A percentile compares a stretch with the other conserved stretches of the same genome.
Evolutionary conservation across 768 basidiomycete genomes (phyloP).

Genomic region (Lentinula edodes): DNA sequence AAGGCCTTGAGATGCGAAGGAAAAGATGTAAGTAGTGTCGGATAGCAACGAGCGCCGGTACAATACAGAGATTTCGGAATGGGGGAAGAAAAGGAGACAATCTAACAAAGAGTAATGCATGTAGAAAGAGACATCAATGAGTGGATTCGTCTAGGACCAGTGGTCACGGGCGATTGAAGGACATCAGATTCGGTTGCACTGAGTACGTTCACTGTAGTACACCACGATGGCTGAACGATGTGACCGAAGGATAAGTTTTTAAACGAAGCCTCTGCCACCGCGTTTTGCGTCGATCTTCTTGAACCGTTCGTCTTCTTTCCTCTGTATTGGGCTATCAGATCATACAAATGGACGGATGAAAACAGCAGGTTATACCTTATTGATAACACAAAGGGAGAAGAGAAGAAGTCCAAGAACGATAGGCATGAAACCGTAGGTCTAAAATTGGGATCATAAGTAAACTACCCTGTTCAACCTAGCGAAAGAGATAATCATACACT

Average conservation of each 20-base stretch:
- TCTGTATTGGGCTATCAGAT: constrained; percentile 32
- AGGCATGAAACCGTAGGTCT: constrained; percentile 82
- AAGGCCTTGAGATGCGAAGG: neutral
- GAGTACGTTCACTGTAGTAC: neutral
- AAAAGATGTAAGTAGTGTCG: neutral
- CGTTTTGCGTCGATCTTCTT: constrained; percentile 86
- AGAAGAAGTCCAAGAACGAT: constrained; percentile 71
- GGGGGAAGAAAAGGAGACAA: neutral
- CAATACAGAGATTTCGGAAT: neutral
- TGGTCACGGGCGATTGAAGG: neutral
- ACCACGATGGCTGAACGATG: neutral
- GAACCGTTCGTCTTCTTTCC: constrained; percentile 79
- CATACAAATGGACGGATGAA: constrained; percentile 7
- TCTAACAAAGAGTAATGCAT: neutral
- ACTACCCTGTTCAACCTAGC: neutral
- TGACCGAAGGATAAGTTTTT: constrained; percentile 13
- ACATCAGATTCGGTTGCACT: neutral
- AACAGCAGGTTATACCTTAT: constrained; percentile 42
- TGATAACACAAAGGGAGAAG: constrained; percentile 82
- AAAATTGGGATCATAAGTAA: constrained; percentile 8
- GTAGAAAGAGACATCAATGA: neutral
- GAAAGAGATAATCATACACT: constrained; percentile 28
- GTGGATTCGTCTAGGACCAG: neutral
- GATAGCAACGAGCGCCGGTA: neutral
- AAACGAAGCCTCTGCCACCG: constrained; percentile 84